Evolutionary conservation across 2,329 filamentous ascomycete genomes (phyloP).

Genomic region (Fusarium beomiforme): DNA sequence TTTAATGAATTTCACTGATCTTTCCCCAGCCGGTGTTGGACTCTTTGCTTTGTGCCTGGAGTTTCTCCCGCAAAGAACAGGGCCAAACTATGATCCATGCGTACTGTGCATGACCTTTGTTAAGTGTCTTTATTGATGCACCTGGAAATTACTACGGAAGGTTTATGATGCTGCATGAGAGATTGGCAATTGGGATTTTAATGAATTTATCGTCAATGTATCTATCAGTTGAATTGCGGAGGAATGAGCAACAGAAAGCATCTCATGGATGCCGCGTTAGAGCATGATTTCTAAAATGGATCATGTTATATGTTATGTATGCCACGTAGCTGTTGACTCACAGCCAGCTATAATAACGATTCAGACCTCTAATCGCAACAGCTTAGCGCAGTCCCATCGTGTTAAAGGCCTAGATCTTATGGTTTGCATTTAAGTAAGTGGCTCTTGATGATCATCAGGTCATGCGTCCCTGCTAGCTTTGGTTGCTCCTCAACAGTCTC

Average conservation of each 20-base stretch:
- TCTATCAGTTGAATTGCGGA: neutral
- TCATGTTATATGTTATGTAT: neutral
- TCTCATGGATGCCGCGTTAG: neutral
- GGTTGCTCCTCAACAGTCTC: neutral
- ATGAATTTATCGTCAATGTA: neutral
- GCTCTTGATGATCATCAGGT: neutral
- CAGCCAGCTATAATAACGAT: neutral
- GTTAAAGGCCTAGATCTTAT: neutral
- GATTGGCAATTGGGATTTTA: neutral
- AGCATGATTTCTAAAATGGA: neutral
- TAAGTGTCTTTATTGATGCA: conserved; percentile 23
- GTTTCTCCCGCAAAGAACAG: conserved; percentile 16
- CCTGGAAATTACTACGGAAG: conserved; percentile 35
- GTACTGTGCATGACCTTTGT: conserved; percentile 38
- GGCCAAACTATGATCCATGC: conserved; percentile 39
- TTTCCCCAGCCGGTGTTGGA: conserved; percentile 9
- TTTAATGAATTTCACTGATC: conserved; percentile 6
- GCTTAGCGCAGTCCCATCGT: neutral
- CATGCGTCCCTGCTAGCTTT: neutral
- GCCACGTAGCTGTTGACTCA: neutral
- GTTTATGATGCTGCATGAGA: conserved; percentile 19
- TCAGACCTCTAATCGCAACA: neutral
- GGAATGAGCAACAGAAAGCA: neutral
- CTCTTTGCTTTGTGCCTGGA: conserved; percentile 8
- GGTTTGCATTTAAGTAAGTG: neutral